Evolutionary conservation across 495 filamentous ascomycete genomes (phyloP), one percentile per base, ranked within the genome.

Genomic region (Penicillium tannophilum): DNA sequence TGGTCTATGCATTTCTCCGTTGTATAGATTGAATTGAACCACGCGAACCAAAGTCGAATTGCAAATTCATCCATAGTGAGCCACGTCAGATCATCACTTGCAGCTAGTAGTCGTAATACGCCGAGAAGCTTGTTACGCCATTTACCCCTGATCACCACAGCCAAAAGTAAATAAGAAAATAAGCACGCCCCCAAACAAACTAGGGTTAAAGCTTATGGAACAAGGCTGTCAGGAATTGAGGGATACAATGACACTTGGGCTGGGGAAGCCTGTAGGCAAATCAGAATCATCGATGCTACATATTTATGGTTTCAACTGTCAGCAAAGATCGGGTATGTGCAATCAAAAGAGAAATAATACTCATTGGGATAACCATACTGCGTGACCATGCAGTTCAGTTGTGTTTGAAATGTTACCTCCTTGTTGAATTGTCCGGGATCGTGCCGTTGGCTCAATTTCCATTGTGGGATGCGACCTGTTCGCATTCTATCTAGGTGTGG

Each of bases 41-140:
- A 36, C 33, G 33, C 17, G 39, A 41, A n/a, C 5, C 2, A 41
- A 14, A 17, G 39, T 41, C 16, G 3, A 8, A 41, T 41, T 41
- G 14, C 7, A 41, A 41, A 41, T 7, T 6, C 14, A n/a, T 8
- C 16, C 39, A 41, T 41, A 17, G 6, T 14, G 16, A 41, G 39
- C 39, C 39, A 17, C 39, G 39, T 41, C n/a, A 41, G 39, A 41
- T 41, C 14, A 36, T 36, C 33, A 6, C 39, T n/a, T 41, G 39
- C 39, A 41, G 16, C 8, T 36, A 10, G 39, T 3, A 41, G n/a
- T n/a, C 39, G 11, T 14, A 41, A 17, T 41, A 5, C 39, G 39
- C 39, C 39, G 39, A 41, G 39, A 41, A 41, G 39, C 39, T 41
- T 41, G 14, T 41, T 41, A 41, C 39, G 39, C 39, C 39, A 41